Conservation (phyloP, 1,284 basidiomycete species). For the Irpex rosettiformis region DNA sequence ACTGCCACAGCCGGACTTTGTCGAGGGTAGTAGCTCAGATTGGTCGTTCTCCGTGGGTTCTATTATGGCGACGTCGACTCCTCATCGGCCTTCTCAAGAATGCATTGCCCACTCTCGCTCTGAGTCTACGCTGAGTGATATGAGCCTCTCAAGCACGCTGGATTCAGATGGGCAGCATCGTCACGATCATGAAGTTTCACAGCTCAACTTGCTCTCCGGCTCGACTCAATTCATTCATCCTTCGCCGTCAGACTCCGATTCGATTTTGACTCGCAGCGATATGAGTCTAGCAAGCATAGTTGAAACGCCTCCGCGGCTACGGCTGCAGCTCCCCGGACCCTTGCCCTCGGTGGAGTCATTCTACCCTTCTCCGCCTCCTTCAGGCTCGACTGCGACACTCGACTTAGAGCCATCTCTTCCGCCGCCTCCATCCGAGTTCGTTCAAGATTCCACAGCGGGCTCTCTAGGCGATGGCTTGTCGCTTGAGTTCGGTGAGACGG, state of each 20-base stretch:
- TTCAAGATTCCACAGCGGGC: background rate
- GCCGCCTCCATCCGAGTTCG: background rate
- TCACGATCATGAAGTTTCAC: no score
- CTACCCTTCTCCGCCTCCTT: background rate
- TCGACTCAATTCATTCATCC: no score
- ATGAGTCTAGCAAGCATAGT: no score
- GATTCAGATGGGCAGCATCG: no score
- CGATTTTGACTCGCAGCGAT: no score
- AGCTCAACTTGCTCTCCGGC: no score
- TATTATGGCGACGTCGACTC: background rate
- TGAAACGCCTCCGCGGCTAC: background rate
- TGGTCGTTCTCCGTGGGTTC: background rate
- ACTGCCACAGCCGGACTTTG: background rate
- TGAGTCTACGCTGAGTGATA: no score
- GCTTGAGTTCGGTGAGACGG: no score
- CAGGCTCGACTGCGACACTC: background rate
- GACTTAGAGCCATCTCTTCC: background rate
- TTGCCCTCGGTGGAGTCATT: background rate
- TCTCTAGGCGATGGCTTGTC: background rate
- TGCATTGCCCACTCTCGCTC: no score
- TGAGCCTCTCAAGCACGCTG: no score
- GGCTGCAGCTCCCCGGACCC: background rate
- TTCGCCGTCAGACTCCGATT: no score
- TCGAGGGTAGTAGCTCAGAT: background rate
- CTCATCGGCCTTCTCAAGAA: no score